Conservation (phyloP, 139 green algal species). For the Coelastrella sp. region DNA sequence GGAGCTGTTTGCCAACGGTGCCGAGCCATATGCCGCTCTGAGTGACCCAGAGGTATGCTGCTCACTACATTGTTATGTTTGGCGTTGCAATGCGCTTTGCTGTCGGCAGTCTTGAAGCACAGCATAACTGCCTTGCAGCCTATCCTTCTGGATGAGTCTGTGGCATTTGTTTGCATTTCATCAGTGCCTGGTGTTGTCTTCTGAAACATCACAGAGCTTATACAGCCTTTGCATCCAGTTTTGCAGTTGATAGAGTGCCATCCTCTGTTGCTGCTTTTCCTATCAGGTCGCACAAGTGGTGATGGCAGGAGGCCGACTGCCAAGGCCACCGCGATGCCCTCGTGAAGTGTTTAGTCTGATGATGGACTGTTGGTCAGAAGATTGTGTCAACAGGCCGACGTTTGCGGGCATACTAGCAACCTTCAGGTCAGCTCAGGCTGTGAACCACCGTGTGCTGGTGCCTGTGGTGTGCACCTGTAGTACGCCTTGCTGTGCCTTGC, state of each 20-base stretch:
- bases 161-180: neutral
- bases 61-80: neutral
- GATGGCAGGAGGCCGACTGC: slow-evolving; percentile 45
- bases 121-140: too few relatives aligned
- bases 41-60: slow-evolving; percentile 49
- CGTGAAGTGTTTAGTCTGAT: slow-evolving; percentile 65
- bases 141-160: too few relatives aligned
- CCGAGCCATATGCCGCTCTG: slow-evolving; percentile 61
- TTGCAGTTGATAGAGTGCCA: too few relatives aligned
- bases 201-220: too few relatives aligned
- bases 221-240: too few relatives aligned
- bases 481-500: too few relatives aligned
- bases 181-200: neutral
- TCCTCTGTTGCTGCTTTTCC: neutral
- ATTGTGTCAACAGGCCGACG: slow-evolving; percentile 53
- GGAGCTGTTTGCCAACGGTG: slow-evolving; percentile 72
- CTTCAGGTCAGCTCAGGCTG: slow-evolving; percentile 3
- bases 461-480: too few relatives aligned
- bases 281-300: slow-evolving; percentile 55
- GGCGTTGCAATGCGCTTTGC: too few relatives aligned
- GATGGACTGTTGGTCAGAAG: slow-evolving; percentile 59
- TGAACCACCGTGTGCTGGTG: too few relatives aligned
- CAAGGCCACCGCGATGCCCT: slow-evolving; percentile 56
- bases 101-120: too few relatives aligned
- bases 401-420: slow-evolving; percentile 44